A percentile compares a stretch with the other conserved stretches of the same genome.
Evolutionary conservation across 495 filamentous ascomycete genomes (phyloP).

Genomic region (Aspergillus incahuasiensis): DNA sequence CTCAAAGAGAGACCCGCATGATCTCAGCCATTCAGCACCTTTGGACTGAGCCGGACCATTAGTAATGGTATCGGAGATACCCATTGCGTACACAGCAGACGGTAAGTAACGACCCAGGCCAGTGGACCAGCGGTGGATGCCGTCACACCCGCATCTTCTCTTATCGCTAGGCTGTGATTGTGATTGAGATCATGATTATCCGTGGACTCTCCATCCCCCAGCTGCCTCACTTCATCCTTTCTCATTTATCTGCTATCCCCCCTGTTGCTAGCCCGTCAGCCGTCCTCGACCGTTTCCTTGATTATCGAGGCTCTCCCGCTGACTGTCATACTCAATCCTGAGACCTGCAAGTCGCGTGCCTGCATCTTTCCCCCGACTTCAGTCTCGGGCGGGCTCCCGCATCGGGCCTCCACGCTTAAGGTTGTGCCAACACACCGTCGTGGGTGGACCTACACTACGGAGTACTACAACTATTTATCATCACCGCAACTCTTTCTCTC

Average conservation of each 20-base stretch:
- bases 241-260: neutral
- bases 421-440: constrained; percentile 17
- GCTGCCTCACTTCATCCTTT: constrained; percentile 18
- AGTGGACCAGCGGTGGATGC: constrained; percentile 10
- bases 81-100: neutral
- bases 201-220: neutral
- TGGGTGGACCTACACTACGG: neutral
- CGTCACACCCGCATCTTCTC: constrained; percentile 11
- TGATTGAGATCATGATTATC: constrained; percentile 17
- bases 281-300: neutral
- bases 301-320: neutral
- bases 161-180: neutral
- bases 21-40: too few species aligned
- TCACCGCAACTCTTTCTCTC: constrained; percentile 5
- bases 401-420: constrained; percentile 13
- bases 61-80: neutral
- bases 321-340: constrained; percentile 1
- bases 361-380: constrained; percentile 20
- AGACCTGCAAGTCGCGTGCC: constrained; percentile 26
- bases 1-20: too few species aligned
- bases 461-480: constrained; percentile 2
- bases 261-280: neutral
- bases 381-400: constrained; percentile 12
- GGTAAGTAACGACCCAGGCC: constrained; percentile 10
- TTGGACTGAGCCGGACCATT: neutral